Base-by-base conservation (phyloP, 371 early-diverging fungal species). In the Coemansia sp. region DNA sequence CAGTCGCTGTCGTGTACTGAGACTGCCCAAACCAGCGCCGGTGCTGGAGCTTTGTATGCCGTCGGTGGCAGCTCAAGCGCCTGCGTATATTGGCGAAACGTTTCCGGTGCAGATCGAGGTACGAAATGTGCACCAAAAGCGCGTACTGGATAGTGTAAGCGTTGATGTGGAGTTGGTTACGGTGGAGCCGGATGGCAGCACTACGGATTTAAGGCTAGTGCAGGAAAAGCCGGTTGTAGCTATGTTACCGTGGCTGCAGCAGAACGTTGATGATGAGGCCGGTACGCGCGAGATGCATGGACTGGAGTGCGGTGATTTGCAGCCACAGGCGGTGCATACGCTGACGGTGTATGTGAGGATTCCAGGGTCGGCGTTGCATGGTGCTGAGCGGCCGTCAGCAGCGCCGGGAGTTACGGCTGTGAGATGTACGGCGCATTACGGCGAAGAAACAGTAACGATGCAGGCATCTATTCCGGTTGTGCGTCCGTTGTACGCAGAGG, bases 1-100 rank as follows among this genome's bases (percentile, higher is more conserved):
- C 57, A 76, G 76, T 51, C 55, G 76, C 0, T 71, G 76, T 58
- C 72, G 76, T 22, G 40, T 45, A 7, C 42, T 76, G 16, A 27
- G 18, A 1, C 37, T 67, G 40, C 60, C 71, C 6, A 22, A 40
- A 27, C 11, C 61, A 8, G 40, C 53, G 18, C 64, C 63, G 0
- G 53, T 53, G 7, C 50, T 71, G 48, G 24, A 40, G 4, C 45
- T 74, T 1, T 24, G 21, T 4, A 37, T 66, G 7, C 61, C 65
- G 8, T 45, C 57, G 21, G 52, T 54, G 4, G 71, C 53, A 0
- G 42, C 40, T 14, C 50, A 40, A 48, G 67, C 67, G 18, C 75
- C 75, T 5, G 76, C 72, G 4, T 64, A 64, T 26, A 53, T 48
- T 2, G 76, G 76, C 31, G 76, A 76, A 55, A 31, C 58, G 37